Evolutionary conservation across 2,329 filamentous ascomycete genomes (phyloP).

Genomic region (Hymenoscyphus salicellus): DNA sequence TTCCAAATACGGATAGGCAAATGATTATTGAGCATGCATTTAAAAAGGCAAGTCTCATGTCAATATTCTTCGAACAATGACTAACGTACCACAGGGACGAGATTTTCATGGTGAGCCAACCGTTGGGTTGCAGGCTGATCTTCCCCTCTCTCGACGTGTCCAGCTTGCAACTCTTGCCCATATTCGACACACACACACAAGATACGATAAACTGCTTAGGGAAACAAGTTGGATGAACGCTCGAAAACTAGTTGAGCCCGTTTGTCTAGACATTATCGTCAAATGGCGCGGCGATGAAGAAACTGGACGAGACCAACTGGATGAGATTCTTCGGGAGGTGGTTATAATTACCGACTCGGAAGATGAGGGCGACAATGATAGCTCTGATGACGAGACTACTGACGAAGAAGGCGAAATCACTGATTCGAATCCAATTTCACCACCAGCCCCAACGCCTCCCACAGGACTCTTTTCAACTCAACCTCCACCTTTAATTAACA

Average conservation of each 20-base stretch:
- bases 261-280: conserved; percentile 63
- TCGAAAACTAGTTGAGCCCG: conserved; percentile 57
- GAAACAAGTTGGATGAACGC: conserved; percentile 59
- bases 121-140: conserved; percentile 55
- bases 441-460: conserved; percentile 16
- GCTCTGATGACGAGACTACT: conserved; percentile 22
- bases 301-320: conserved; percentile 63
- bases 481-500: neutral
- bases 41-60: conserved; percentile 50
- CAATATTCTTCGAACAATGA: conserved; percentile 8
- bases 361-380: conserved; percentile 25
- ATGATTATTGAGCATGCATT: conserved; percentile 63
- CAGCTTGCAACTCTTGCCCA: conserved; percentile 65
- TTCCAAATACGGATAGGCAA: conserved; percentile 62
- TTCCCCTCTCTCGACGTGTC: conserved; percentile 59
- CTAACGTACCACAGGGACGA: conserved; percentile 42
- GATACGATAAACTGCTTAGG: conserved; percentile 59
- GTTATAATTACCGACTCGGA: conserved; percentile 54
- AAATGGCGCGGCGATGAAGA: conserved; percentile 72
- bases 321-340: conserved; percentile 64
- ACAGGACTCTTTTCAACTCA: conserved; percentile 19
- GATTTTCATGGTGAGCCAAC: conserved; percentile 52
- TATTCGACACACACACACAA: conserved; percentile 64
- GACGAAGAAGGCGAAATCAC: conserved; percentile 29
- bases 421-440: conserved; percentile 21